phyloP scores from a whole-genome alignment of 257 asterid genomes.

The Forsythia suspensa region DNA sequence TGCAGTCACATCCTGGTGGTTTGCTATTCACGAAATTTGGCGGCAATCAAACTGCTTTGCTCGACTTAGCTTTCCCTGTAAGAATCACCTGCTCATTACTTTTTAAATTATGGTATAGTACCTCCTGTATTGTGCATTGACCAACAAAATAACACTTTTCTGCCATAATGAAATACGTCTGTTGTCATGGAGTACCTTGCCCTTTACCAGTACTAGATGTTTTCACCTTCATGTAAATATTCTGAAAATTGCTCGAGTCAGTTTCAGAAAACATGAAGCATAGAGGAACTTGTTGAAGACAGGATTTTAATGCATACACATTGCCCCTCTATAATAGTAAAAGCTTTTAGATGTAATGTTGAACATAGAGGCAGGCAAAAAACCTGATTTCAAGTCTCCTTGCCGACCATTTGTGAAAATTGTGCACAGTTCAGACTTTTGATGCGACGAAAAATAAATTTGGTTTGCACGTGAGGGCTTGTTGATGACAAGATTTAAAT shows the following conservation, averaged over 20 bases:
- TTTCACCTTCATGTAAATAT: no score
- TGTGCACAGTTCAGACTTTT: not conserved
- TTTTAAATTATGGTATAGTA: not conserved
- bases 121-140: constrained; percentile 13
- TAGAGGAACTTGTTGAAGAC: not conserved
- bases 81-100: constrained; percentile 23
- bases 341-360: not conserved
- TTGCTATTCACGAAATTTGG: constrained; percentile 83
- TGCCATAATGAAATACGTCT: no score
- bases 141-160: not conserved
- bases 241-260: not conserved
- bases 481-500: not conserved
- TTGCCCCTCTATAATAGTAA: not conserved
- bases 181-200: not conserved
- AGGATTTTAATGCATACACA: not conserved
- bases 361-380: not conserved
- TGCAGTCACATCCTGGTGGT: constrained; percentile 90
- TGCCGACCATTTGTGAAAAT: not conserved
- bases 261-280: not conserved
- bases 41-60: constrained; percentile 80
- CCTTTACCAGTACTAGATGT: not conserved
- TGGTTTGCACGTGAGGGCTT: not conserved
- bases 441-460: no score
- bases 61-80: constrained; percentile 91
- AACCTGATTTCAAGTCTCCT: not conserved